These are phyloP conservation scores for Cystobasidium ongulense DNA, from an alignment of 768 basidiomycete genomes.

Conservation along the genomic window DNA sequence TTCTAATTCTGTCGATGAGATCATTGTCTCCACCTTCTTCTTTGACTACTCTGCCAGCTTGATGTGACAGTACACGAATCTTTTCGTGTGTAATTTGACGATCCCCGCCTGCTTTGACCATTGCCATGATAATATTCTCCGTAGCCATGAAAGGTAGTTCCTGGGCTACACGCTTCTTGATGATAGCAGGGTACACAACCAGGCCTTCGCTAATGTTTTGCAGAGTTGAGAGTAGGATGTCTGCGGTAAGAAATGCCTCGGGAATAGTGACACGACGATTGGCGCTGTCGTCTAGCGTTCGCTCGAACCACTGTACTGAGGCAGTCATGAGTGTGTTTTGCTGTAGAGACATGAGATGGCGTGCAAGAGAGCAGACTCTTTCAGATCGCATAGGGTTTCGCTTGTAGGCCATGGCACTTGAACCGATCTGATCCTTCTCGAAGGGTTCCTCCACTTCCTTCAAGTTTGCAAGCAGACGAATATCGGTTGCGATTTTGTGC, in stretches of 20 bases:
- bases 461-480: constrained; percentile 83
- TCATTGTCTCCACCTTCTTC: constrained; percentile 90
- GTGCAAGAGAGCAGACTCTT: constrained; percentile 88
- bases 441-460: constrained; percentile 99
- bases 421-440: constrained; percentile 96
- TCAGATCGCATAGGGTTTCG: constrained; percentile 98
- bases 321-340: constrained; percentile 94
- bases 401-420: constrained; percentile 92
- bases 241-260: constrained; percentile 92
- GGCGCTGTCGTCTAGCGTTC: constrained; percentile 95
- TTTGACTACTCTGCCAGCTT: constrained; percentile 90
- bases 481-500: constrained; percentile 94
- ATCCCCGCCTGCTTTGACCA: constrained; percentile 82
- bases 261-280: constrained; percentile 94
- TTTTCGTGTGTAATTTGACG: constrained; percentile 95
- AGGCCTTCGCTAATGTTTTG: constrained; percentile 96
- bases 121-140: constrained; percentile 98
- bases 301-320: constrained; percentile 95
- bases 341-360: constrained; percentile 90
- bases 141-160: constrained; percentile 99
- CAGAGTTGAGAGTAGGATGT: constrained; percentile 88
- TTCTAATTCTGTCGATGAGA: constrained; percentile 74
- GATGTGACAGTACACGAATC: constrained; percentile 86
- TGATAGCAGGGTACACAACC: constrained; percentile 98
- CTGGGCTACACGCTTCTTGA: constrained; percentile 78